Evolutionary conservation across 352 stramenopile species (phyloP).

Genomic region (Globisporangium rhizosaccharum): DNA sequence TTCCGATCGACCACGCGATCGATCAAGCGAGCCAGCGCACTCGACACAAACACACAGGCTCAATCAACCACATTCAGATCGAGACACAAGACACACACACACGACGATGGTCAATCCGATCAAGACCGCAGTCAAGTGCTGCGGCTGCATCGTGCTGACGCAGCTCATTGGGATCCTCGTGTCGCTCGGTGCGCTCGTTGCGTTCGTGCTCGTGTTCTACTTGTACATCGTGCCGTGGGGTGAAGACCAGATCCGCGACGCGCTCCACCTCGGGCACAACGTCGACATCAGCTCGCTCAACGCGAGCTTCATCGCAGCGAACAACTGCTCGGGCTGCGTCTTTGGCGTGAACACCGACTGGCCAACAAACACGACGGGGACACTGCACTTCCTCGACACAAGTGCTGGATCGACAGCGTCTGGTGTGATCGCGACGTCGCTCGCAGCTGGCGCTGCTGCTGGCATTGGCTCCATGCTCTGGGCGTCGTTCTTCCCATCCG

Average conservation of each 20-base stretch:
- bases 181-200: slow-evolving; percentile 40
- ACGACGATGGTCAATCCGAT: slow-evolving; percentile 15
- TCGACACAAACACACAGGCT: background rate
- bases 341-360: slow-evolving; percentile 81
- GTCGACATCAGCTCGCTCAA: slow-evolving; percentile 48
- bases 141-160: slow-evolving; percentile 65
- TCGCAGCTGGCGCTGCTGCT: slow-evolving; percentile 42
- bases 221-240: slow-evolving; percentile 71
- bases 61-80: background rate
- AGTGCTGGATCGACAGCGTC: slow-evolving; percentile 53
- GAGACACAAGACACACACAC: background rate
- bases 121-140: slow-evolving; percentile 54
- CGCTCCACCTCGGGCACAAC: slow-evolving; percentile 38
- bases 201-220: slow-evolving; percentile 60
- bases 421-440: slow-evolving; percentile 58
- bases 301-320: slow-evolving; percentile 37
- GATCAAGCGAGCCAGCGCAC: too few relatives aligned
- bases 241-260: slow-evolving; percentile 58
- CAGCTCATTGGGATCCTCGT: slow-evolving; percentile 65
- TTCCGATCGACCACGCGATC: background rate
- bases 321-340: slow-evolving; percentile 81
- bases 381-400: slow-evolving; percentile 71
- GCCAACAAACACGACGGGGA: slow-evolving; percentile 67
- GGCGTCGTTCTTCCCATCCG: slow-evolving; percentile 58
- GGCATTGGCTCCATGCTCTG: slow-evolving; percentile 68